Conservation (phyloP, 352 stramenopile genomes). For the Saprolegnia diclina region DNA sequence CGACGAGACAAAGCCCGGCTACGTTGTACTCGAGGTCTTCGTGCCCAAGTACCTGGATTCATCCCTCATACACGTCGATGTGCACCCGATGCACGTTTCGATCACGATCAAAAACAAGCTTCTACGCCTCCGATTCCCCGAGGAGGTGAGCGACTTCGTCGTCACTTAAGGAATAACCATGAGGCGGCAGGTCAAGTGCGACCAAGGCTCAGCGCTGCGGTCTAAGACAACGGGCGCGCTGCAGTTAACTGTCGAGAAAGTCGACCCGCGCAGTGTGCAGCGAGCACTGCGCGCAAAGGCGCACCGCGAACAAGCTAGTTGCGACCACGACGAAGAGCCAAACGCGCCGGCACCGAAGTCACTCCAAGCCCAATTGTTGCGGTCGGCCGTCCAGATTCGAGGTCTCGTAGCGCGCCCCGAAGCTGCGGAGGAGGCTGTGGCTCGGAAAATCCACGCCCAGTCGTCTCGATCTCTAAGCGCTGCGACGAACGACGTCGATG, state of each 20-base stretch:
- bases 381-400: slow-evolving; percentile 15
- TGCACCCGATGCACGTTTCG: slow-evolving; percentile 90
- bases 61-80: slow-evolving; percentile 91
- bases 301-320: slow-evolving; percentile 31
- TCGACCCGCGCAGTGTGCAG: slow-evolving; percentile 36
- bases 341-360: background rate
- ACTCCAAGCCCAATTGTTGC: slow-evolving; percentile 7
- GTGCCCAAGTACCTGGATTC: slow-evolving; percentile 86
- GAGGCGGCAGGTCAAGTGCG: slow-evolving; percentile 32
- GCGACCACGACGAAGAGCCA: background rate
- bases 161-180: background rate
- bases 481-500: background rate
- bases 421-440: background rate
- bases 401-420: slow-evolving; percentile 11
- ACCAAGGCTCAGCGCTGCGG: slow-evolving; percentile 46
- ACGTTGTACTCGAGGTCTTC: slow-evolving; percentile 73
- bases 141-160: slow-evolving; percentile 28
- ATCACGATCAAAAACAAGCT: slow-evolving; percentile 92
- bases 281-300: slow-evolving; percentile 35
- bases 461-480: background rate
- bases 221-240: slow-evolving; percentile 50
- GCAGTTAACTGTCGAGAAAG: slow-evolving; percentile 50
- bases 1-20: slow-evolving; percentile 45
- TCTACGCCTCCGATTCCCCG: slow-evolving; percentile 50
- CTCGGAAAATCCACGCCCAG: background rate